Evolutionary conservation across 2,329 filamentous ascomycete species (phyloP), one percentile per base, ranked within the genome.

Genomic region (Penicillium sp.): DNA sequence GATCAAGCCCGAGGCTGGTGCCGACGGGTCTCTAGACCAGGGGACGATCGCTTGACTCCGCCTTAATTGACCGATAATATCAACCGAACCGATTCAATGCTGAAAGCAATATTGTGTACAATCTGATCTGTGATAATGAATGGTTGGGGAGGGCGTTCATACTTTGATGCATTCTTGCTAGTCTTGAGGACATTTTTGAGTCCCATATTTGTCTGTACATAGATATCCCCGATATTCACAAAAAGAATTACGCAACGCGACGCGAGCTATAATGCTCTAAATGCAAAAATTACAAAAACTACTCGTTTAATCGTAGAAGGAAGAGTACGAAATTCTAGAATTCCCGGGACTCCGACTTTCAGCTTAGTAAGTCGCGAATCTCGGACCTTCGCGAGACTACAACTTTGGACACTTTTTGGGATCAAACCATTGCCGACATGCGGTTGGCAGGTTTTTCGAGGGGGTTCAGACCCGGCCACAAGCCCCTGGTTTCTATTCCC

Each of bases 1-100:
- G 42, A 82, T 94, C 51, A 78, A 87, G 49, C 83, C 86, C 32
- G 76, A 75, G 28, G 47, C 52, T 26, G 11, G 20, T 23, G 40
- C 47, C 26, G 63, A 68, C n/a, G 55, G 54, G 27, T 51, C 61
- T 14, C 61, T 65, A 42, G 56, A 47, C 46, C 60, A 62, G 44
- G 60, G 67, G 52, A 50, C 69, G 36, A 59, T 59, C 40, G 65
- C 65, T 38, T 69, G 57, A 60, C 57, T 59, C 31, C 57, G 55
- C 44, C 51, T 59, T 13, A 54, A 49, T 44, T 59, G 51, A 59
- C 31, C 9, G 13, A 29, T 42, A 34, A 42, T 36, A 28, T 41
- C 37, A 27, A 37, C 42, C 42, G 28, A 27, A 37, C 42, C 42
- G 28, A 40, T 28, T 10, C 18, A n/a, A 37, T 3, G 24, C 27